These are phyloP conservation scores for Trifolium repens DNA, from an alignment of 306 rosid genomes.

Conservation along the genomic window DNA sequence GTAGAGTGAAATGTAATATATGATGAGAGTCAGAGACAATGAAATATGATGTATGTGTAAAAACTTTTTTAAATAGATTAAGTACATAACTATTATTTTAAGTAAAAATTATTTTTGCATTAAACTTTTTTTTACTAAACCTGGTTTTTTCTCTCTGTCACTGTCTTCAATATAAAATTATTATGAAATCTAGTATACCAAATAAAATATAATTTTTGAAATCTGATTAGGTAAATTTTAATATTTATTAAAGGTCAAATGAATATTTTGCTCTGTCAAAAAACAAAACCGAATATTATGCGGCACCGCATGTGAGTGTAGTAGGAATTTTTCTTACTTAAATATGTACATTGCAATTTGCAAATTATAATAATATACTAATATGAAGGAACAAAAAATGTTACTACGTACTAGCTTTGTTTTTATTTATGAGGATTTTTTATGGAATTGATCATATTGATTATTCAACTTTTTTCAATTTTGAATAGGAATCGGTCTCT, in stretches of 20 bases:
- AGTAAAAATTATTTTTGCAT: no score
- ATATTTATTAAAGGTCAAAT: not conserved
- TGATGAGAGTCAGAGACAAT: no score
- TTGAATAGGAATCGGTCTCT: conserved; percentile 37
- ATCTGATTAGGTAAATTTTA: not conserved
- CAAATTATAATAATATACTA: not conserved
- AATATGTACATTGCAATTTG: not conserved
- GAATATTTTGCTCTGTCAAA: not conserved
- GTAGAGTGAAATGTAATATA: no score
- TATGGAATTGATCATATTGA: not conserved
- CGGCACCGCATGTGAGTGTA: not conserved
- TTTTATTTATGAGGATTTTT: not conserved
- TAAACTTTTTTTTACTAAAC: no score
- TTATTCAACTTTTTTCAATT: conserved; percentile 16
- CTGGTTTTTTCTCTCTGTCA: no score
- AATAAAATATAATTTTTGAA: not conserved
- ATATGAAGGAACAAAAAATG: not conserved
- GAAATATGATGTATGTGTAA: no score
- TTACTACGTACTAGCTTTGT: not conserved
- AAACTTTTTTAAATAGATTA: no score
- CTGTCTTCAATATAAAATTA: not conserved
- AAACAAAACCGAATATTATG: not conserved
- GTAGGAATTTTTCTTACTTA: not conserved
- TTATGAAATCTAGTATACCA: not conserved
- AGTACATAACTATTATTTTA: no score